Evolutionary conservation across 495 filamentous ascomycete genomes (phyloP).

Genomic region (Cercophora scortea): DNA sequence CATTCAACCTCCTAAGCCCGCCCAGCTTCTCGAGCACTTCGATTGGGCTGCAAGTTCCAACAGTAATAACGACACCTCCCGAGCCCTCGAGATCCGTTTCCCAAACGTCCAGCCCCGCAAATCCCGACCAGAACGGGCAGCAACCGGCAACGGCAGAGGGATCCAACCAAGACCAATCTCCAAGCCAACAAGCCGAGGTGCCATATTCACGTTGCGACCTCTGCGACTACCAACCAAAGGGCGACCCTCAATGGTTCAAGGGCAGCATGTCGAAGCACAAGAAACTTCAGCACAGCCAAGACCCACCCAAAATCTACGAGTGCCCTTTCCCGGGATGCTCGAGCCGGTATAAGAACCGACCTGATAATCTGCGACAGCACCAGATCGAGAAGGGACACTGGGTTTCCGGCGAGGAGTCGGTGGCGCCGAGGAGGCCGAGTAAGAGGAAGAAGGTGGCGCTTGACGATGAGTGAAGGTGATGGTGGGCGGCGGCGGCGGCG

Average conservation of each 20-base stretch:
- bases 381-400: slow-evolving; percentile 43
- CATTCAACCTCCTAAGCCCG: neutral
- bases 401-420: slow-evolving; percentile 25
- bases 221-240: slow-evolving; percentile 43
- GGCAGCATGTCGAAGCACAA: slow-evolving; percentile 47
- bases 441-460: slow-evolving; percentile 33
- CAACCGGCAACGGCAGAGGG: slow-evolving; percentile 4
- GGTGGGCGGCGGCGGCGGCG: neutral
- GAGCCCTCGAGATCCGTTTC: neutral
- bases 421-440: slow-evolving; percentile 22
- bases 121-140: neutral
- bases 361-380: slow-evolving; percentile 42
- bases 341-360: slow-evolving; percentile 42
- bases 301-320: slow-evolving; percentile 36
- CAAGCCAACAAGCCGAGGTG: slow-evolving; percentile 22
- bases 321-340: slow-evolving; percentile 39
- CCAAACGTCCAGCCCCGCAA: neutral
- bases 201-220: slow-evolving; percentile 34
- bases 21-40: neutral
- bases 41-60: neutral
- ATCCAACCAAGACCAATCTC: neutral
- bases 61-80: slow-evolving; percentile 1
- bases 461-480: slow-evolving; percentile 7
- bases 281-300: slow-evolving; percentile 38
- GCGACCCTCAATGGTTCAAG: slow-evolving; percentile 45